Percentiles rank a stretch among this genome's conserved stretches.
Conservation (phyloP, 2,329 filamentous ascomycete species). For the Neoscytalidium dimidiatum region DNA sequence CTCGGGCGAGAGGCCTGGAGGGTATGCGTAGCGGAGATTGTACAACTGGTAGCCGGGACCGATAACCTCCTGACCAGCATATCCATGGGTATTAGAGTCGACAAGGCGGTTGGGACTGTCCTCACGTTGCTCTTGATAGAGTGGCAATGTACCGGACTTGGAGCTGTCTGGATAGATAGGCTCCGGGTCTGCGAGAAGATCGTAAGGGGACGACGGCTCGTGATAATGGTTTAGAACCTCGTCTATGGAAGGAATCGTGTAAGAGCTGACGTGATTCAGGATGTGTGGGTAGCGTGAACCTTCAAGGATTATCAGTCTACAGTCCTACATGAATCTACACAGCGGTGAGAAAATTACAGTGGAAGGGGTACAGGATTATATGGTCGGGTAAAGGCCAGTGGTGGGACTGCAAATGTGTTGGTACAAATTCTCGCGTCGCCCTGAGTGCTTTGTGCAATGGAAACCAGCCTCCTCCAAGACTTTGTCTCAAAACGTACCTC, state of each 20-base stretch:
- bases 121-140: neutral
- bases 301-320: neutral
- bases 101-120: neutral
- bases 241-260: constrained; percentile 11
- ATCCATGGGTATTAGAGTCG: neutral
- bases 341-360: neutral
- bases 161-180: neutral
- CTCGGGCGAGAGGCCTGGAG: neutral
- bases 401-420: neutral
- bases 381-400: neutral
- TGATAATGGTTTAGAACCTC: constrained; percentile 4
- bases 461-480: neutral
- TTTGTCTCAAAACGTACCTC: neutral
- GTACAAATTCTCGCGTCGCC: neutral
- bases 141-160: neutral
- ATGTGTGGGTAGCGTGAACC: constrained; percentile 15
- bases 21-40: neutral
- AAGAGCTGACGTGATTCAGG: constrained; percentile 6
- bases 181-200: neutral
- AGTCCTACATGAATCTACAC: neutral
- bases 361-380: neutral
- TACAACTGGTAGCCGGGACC: neutral
- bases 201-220: neutral
- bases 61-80: neutral
- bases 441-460: neutral